Conservation (phyloP, 139 green algal genomes). For the Yamagishiella unicocca region DNA sequence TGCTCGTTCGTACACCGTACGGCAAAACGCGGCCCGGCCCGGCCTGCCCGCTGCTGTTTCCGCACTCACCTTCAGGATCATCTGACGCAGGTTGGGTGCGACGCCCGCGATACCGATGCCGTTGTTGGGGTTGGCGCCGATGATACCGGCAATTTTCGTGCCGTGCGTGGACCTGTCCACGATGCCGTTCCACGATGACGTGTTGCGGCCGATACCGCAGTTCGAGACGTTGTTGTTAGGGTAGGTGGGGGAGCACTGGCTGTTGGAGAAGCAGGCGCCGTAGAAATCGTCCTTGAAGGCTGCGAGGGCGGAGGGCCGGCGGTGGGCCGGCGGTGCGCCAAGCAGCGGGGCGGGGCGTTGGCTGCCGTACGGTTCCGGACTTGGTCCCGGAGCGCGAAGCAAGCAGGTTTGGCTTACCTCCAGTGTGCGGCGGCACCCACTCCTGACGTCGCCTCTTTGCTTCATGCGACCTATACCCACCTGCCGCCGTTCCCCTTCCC, state of each 20-base stretch:
- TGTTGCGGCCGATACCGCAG: slow-evolving; percentile 27
- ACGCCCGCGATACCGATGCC: slow-evolving; percentile 3
- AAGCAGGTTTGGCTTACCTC: too few relatives aligned
- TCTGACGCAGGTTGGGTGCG: slow-evolving; percentile 22
- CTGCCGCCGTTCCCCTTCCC: too few relatives aligned
- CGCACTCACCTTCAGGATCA: slow-evolving; percentile 28
- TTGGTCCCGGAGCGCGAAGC: too few relatives aligned
- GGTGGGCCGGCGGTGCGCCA: too few relatives aligned
- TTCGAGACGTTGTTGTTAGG: not conserved
- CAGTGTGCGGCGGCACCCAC: too few relatives aligned
- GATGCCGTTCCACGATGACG: slow-evolving; percentile 1
- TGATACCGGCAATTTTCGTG: slow-evolving; percentile 43
- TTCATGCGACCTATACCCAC: too few relatives aligned
- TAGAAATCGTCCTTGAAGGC: slow-evolving; percentile 27
- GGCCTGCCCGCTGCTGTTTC: too few relatives aligned
- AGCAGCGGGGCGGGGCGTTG: too few relatives aligned
- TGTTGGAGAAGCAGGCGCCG: slow-evolving; percentile 20
- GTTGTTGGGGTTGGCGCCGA: slow-evolving; percentile 24
- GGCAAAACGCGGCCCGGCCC: too few relatives aligned
- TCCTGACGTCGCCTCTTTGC: too few relatives aligned
- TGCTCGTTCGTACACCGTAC: too few relatives aligned
- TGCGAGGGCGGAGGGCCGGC: not conserved
- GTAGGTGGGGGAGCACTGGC: not conserved
- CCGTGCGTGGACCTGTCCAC: slow-evolving; percentile 1
- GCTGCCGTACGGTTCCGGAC: too few relatives aligned